Percentiles rank a stretch among this genome's conserved stretches.
phyloP scores from a whole-genome alignment of 768 basidiomycete genomes.

The Lenzites betulinus region DNA sequence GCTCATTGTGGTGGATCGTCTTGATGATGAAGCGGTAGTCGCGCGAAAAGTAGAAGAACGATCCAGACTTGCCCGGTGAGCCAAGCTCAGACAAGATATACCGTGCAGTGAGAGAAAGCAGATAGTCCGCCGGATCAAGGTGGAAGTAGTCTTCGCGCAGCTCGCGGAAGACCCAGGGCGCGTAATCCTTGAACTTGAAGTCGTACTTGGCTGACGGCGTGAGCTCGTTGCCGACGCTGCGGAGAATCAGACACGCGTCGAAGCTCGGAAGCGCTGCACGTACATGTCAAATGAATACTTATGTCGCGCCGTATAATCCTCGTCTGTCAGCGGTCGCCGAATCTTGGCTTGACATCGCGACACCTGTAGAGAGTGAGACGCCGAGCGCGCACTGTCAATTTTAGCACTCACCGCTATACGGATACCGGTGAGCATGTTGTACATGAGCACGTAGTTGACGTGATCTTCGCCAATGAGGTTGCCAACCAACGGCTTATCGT shows the following conservation, averaged over 20 bases:
- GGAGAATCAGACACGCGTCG: slow-evolving; percentile 2
- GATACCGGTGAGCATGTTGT: slow-evolving; percentile 99
- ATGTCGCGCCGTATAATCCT: slow-evolving; percentile 87
- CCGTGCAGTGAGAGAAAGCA: slow-evolving; percentile 93
- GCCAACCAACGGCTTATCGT: slow-evolving; percentile 71
- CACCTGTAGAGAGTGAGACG: slow-evolving; percentile 51
- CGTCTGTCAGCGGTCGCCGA: slow-evolving; percentile 76
- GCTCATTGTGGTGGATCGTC: slow-evolving; percentile 92
- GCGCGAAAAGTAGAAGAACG: slow-evolving; percentile 98
- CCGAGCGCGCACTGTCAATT: background rate
- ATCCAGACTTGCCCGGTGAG: slow-evolving; percentile 97
- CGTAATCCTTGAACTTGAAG: slow-evolving; percentile 99
- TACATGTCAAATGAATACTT: slow-evolving; percentile 98
- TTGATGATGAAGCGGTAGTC: slow-evolving; percentile 99
- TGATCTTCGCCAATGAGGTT: slow-evolving; percentile 98
- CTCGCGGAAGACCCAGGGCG: slow-evolving; percentile 96
- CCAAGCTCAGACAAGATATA: slow-evolving; percentile 98
- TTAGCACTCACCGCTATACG: slow-evolving; percentile 75
- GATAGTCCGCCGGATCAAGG: slow-evolving; percentile 96
- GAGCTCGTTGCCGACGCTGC: slow-evolving; percentile 92
- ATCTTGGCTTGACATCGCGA: slow-evolving; percentile 97
- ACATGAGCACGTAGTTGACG: slow-evolving; percentile 99
- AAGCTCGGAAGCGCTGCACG: slow-evolving; percentile 31
- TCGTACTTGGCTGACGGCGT: slow-evolving; percentile 98
- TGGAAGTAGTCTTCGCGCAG: slow-evolving; percentile 93